Conservation (phyloP, 2,329 filamentous ascomycete species). For the Talaromyces sp. region DNA sequence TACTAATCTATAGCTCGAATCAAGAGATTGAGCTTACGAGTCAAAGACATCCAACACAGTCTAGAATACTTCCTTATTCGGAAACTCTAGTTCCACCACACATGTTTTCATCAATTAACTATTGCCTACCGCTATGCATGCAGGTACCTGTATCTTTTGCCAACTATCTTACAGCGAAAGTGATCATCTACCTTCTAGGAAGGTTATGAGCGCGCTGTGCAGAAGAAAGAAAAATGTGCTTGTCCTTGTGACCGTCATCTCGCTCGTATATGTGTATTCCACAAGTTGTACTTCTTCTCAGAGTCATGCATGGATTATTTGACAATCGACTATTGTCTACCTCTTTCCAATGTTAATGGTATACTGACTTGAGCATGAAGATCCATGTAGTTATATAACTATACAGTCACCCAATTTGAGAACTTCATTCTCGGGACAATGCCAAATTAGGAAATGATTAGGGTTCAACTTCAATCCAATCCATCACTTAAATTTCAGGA, state of each 20-base stretch:
- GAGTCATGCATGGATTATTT: no score
- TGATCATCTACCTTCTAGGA: not conserved
- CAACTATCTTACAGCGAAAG: not conserved
- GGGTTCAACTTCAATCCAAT: not conserved
- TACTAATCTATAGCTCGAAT: no score
- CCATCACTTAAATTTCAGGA: not conserved
- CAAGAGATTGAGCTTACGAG: not conserved
- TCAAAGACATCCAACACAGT: not conserved
- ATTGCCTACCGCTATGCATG: not conserved
- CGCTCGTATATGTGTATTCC: no score
- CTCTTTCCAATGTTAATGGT: no score
- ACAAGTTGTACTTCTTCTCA: no score
- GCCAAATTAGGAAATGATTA: not conserved
- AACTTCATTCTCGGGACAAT: not conserved
- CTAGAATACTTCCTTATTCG: not conserved
- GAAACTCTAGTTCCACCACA: not conserved
- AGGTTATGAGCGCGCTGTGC: no score
- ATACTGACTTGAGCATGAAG: no score
- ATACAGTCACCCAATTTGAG: not conserved
- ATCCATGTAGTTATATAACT: no score
- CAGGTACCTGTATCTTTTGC: not conserved
- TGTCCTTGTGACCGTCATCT: not conserved
- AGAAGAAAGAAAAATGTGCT: not conserved
- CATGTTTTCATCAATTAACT: no score
- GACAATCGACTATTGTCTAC: no score